Evolutionary conservation across 371 early-diverging fungal species (phyloP), one percentile per base, ranked within the genome.

Genomic region (Mortierella sp.): DNA sequence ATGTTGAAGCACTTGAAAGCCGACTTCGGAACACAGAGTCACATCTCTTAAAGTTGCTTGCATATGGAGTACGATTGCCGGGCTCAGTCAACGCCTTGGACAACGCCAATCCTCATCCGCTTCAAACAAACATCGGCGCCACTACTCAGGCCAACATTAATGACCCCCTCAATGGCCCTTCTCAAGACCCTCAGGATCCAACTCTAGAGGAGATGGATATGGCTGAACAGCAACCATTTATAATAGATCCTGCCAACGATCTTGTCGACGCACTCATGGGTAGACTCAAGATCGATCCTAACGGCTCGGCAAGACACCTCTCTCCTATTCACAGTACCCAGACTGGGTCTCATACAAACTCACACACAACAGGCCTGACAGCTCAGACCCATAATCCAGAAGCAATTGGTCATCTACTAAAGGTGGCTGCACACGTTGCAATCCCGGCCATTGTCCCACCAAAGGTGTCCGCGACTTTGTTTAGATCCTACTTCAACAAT

Each of bases 1-100:
- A 81, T 44, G 82, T 82, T 25, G 73, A 75, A 15, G 60, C 66
- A 1, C 70, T 74, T 2, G 80, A 80, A 52, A 80, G 59, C 57
- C 66, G 80, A 7, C 65, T 74, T 15, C 62, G 62, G 72, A 74
- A 68, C 25, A 71, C 66, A 45, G 71, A 74, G 46, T 64, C 75
- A 1, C 68, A 65, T 48, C 48, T 77, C 11, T 46, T 68, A 6
- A 66, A 58, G 4, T 59, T 76, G 15, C 45, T 76, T 12, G 44
- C 63, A 14, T 50, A 48, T 30, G 71, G 71, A 12, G n/a, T 44
- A 16, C 25, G 9, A 53, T 21, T 5, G 26, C 11, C 53, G 50
- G 21, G 50, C 2, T 21, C 50, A 19, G 23, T 9, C 26, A 9
- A 53, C 53, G 16, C 50, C 14, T 3, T 14, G 14, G 50, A 50